Evolutionary conservation across 805 yeast species (phyloP).

Genomic region (Myxozyma neglecta): DNA sequence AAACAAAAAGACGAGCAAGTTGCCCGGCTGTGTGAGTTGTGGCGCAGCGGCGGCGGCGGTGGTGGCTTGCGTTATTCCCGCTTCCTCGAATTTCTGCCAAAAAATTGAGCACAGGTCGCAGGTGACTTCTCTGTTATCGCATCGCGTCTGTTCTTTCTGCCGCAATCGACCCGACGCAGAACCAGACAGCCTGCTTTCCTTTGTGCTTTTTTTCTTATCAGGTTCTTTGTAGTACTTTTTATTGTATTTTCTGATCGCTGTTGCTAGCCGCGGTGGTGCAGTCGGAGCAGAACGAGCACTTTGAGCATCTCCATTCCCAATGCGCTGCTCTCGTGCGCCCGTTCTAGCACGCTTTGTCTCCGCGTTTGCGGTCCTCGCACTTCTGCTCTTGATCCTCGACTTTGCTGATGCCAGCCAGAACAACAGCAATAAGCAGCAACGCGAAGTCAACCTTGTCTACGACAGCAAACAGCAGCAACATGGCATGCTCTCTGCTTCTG

Average conservation of each 20-base stretch:
- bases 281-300: neutral
- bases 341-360: conserved; percentile 4
- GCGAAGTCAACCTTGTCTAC: neutral
- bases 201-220: no score
- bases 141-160: no score
- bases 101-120: neutral
- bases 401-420: conserved; percentile 7
- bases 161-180: no score
- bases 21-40: neutral
- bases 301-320: neutral
- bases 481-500: neutral
- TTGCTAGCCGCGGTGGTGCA: neutral
- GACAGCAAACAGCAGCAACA: neutral
- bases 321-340: conserved; percentile 19
- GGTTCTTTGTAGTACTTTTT: neutral
- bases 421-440: conserved; percentile 12
- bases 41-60: neutral
- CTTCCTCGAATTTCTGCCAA: neutral
- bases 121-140: no score
- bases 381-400: conserved; percentile 6
- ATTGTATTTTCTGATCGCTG: neutral
- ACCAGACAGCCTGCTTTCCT: no score
- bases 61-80: neutral
- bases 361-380: conserved; percentile 5
- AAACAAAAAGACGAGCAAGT: no score